A percentile compares a stretch with the other conserved stretches of the same genome.
Conservation (phyloP, 768 basidiomycete species). For the Hydnum rufescens region DNA sequence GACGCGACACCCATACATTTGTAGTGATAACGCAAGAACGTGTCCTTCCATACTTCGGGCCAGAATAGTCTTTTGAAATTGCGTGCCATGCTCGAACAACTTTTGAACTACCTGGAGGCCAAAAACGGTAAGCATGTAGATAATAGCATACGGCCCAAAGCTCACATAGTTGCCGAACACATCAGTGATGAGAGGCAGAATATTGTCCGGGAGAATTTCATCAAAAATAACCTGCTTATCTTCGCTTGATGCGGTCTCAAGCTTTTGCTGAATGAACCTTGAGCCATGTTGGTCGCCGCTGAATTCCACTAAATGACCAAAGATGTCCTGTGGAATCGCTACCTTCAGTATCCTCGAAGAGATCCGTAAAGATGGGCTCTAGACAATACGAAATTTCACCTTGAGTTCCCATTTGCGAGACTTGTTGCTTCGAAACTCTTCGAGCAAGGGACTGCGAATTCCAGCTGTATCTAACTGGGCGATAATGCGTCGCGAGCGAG, state of each 20-base stretch:
- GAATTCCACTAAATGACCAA: conserved; percentile 75
- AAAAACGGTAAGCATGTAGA: neutral
- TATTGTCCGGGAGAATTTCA: conserved; percentile 65
- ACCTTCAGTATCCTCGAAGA: too few relatives aligned
- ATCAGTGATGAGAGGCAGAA: conserved; percentile 64
- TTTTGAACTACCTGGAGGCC: conserved; percentile 68
- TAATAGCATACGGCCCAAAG: conserved; percentile 3
- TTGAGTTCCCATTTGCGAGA: conserved; percentile 61
- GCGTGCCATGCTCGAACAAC: conserved; percentile 71
- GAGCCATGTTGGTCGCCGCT: conserved; percentile 92
- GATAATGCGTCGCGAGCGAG: too few relatives aligned
- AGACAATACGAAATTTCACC: conserved; percentile 22
- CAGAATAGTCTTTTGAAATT: conserved; percentile 49
- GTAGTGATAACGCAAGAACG: conserved; percentile 53
- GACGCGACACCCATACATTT: conserved; percentile 94
- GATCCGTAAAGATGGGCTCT: neutral
- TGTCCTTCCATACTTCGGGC: conserved; percentile 58
- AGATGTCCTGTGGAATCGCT: conserved; percentile 46
- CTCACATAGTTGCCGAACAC: conserved; percentile 93
- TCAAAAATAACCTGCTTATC: conserved; percentile 66
- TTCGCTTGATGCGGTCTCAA: conserved; percentile 55
- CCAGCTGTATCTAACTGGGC: too few relatives aligned
- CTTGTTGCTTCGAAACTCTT: conserved; percentile 72
- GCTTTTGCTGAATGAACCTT: conserved; percentile 84
- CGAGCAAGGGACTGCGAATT: conserved; percentile 49